Evolutionary conservation across 2,329 filamentous ascomycete genomes (phyloP).

Genomic region (Alternaria burnsii): DNA sequence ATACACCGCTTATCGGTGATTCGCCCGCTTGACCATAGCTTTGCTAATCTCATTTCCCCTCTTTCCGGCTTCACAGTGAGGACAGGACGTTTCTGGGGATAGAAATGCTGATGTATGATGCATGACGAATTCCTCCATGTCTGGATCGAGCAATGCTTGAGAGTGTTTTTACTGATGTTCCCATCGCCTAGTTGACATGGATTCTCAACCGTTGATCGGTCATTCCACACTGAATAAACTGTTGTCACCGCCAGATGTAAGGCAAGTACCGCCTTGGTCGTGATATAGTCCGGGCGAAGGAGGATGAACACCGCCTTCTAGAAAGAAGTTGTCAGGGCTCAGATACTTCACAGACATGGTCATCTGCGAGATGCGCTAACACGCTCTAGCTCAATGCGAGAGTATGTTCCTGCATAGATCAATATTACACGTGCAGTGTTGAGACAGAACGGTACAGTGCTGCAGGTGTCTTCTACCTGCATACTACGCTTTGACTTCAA

Average conservation of each 20-base stretch:
- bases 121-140: not conserved
- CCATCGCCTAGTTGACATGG: not conserved
- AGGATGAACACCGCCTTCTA: not conserved
- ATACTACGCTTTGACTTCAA: slow-evolving; percentile 1
- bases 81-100: not conserved
- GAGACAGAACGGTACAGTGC: slow-evolving; percentile 1
- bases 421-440: slow-evolving; percentile 9
- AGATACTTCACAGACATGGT: not conserved
- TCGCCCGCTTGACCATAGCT: not conserved
- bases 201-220: not conserved
- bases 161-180: too few relatives aligned
- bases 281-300: not conserved
- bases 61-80: not conserved
- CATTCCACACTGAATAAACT: not conserved
- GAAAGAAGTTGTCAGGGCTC: not conserved
- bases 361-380: not conserved
- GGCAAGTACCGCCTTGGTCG: not conserved
- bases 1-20: not conserved
- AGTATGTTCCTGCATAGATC: slow-evolving; percentile 6
- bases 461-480: not conserved
- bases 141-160: not conserved
- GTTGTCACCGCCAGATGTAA: slow-evolving; percentile 1
- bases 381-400: not conserved
- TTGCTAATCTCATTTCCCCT: not conserved
- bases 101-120: not conserved